Evolutionary conservation across 2,329 filamentous ascomycete species (phyloP), one percentile per base, ranked within the genome.

Genomic region (Septoria linicola): DNA sequence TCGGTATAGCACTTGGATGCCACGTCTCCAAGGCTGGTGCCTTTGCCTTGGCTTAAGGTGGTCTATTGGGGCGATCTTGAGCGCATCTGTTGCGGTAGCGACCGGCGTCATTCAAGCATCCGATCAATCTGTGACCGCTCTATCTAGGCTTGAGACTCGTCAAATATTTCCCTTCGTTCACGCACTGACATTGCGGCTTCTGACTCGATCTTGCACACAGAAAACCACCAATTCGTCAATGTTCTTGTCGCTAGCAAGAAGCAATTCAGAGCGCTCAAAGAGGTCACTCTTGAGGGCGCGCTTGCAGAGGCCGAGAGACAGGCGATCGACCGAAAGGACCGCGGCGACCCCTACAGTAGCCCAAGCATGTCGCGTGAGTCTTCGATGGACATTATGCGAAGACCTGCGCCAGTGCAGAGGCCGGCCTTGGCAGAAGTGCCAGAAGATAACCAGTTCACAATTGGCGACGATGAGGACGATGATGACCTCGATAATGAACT

Each of bases 261-360:
- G 69, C 82, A 85, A 23, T 93, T 97, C 57, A 88, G 95, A 67
- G 87, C 87, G 1, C 73, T 97, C 32, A 83, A 91, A 20, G 83
- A 85, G 11, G 95, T 97, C 63, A 97, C 92, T 0, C 77, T 97
- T 1, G 92, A 97, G 66, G 93, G 88, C 63, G 93, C 89, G 0
- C 88, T 93, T 64, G 87, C 92, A 68, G 92, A 97, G 67, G 87
- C 97, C 21, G 89, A 96, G 67, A 83, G 88, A 49, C 82, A 87
- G 55, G 85, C 83, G 54, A 82, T 87, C 56, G 79, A 80, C 51
- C 81, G 66, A 84, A 96, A 73, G 82, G 66, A 67, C 30, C 58
- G 59, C 21, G 59, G 59, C 27, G 59, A 55, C 35, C 16, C 44
- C 4, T 40, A 51, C 13, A 75, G n/a, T n/a, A n/a, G 72, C 14